These are phyloP conservation scores for Cyberlindnera americana DNA, from an alignment of 805 yeast species.

Conservation along the genomic window DNA sequence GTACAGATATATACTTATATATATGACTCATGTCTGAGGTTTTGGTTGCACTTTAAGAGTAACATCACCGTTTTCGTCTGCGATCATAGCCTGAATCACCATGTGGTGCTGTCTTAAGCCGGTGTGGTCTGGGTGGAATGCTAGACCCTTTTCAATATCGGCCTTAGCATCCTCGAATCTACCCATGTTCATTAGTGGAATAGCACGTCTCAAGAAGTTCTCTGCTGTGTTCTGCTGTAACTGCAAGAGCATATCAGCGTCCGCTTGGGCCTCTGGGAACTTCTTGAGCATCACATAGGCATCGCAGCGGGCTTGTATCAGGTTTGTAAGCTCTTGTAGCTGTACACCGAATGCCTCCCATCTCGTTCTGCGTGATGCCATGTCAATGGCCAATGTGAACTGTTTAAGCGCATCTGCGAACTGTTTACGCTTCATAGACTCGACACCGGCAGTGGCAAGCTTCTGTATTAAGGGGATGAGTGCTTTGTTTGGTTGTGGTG, in stretches of 20 bases:
- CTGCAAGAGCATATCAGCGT: slow-evolving; percentile 46
- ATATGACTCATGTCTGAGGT: no score
- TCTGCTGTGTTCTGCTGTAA: slow-evolving; percentile 47
- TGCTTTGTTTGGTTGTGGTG: slow-evolving; percentile 51
- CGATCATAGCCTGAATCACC: slow-evolving; percentile 44
- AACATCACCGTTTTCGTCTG: slow-evolving; percentile 57
- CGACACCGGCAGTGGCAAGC: slow-evolving; percentile 61
- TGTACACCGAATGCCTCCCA: slow-evolving; percentile 74
- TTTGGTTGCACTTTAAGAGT: slow-evolving; percentile 2
- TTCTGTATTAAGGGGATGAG: slow-evolving; percentile 57
- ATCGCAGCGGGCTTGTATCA: slow-evolving; percentile 69
- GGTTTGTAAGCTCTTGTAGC: slow-evolving; percentile 60
- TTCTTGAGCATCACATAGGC: slow-evolving; percentile 54
- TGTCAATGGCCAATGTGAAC: slow-evolving; percentile 61
- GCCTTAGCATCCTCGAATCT: slow-evolving; percentile 59
- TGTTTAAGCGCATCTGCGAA: slow-evolving; percentile 60
- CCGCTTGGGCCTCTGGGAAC: slow-evolving; percentile 59
- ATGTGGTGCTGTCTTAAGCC: slow-evolving; percentile 47
- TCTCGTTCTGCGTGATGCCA: slow-evolving; percentile 63
- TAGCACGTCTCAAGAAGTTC: slow-evolving; percentile 68
- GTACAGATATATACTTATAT: no score
- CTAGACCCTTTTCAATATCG: slow-evolving; percentile 69
- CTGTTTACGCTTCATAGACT: slow-evolving; percentile 50
- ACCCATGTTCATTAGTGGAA: slow-evolving; percentile 58
- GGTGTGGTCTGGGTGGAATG: slow-evolving; percentile 53